Evolutionary conservation across 805 yeast genomes (phyloP).

Genomic region (Zygotorulaspora chibaensis): DNA sequence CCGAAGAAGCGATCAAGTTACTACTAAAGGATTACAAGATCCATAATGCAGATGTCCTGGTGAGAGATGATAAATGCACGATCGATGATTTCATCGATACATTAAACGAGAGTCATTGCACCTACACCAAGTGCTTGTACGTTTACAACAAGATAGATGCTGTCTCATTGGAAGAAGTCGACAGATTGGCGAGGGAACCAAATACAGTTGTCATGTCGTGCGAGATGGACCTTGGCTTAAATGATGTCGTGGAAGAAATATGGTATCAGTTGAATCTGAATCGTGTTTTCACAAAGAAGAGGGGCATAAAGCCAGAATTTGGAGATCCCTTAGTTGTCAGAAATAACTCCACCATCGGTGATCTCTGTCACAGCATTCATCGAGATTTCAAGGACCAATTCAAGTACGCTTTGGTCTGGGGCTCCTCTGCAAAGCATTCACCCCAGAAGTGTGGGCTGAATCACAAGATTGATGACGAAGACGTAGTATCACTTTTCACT

Average conservation of each 20-base stretch:
- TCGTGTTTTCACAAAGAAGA: constrained; percentile 81
- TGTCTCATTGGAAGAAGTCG: constrained; percentile 90
- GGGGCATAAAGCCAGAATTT: constrained; percentile 79
- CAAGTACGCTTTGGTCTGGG: constrained; percentile 96
- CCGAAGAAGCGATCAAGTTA: constrained; percentile 72
- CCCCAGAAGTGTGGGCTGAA: constrained; percentile 94
- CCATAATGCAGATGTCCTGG: constrained; percentile 88
- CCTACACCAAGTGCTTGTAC: constrained; percentile 86
- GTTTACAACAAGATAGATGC: constrained; percentile 95
- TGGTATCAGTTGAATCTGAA: constrained; percentile 83
- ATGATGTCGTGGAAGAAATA: constrained; percentile 85
- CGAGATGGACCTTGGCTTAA: constrained; percentile 78
- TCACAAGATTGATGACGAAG: constrained; percentile 86
- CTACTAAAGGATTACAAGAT: constrained; percentile 82
- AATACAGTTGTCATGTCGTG: constrained; percentile 93
- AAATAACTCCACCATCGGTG: constrained; percentile 69
- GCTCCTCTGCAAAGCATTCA: constrained; percentile 87
- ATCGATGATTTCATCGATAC: constrained; percentile 92
- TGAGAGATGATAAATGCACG: constrained; percentile 84
- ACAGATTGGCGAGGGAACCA: constrained; percentile 86
- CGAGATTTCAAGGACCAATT: constrained; percentile 88
- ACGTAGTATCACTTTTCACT: constrained; percentile 86
- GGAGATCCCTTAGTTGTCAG: constrained; percentile 90
- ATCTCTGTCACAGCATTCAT: constrained; percentile 87
- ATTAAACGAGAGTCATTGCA: constrained; percentile 80